These are phyloP conservation scores for Gynandropsis gynandra DNA, from an alignment of 345 rosid species.

Conservation along the genomic window DNA sequence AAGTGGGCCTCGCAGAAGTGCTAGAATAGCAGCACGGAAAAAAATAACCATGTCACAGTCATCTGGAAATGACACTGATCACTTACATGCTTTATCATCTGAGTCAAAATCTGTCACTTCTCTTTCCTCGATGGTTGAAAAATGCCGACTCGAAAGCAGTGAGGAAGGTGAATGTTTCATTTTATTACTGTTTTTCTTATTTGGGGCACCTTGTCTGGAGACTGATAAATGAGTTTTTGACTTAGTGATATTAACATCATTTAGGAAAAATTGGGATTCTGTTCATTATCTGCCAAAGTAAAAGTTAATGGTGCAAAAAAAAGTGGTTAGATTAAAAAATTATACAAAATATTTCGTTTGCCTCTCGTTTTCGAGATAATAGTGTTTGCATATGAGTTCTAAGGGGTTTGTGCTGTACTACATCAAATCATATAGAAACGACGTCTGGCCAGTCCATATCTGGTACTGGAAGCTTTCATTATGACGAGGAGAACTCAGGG, in stretches of 20 bases:
- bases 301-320: too few species aligned
- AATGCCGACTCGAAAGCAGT: conserved; percentile 59
- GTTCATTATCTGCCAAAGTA: too few species aligned
- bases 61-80: conserved; percentile 42
- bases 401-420: conserved; percentile 8
- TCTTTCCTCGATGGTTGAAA: conserved; percentile 53
- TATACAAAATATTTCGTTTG: background rate
- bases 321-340: background rate
- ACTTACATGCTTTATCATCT: conserved; percentile 23
- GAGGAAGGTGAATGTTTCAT: conserved; percentile 54
- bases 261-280: too few species aligned
- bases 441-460: conserved; percentile 23
- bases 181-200: conserved; percentile 6
- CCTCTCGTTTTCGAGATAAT: background rate
- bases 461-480: conserved; percentile 26
- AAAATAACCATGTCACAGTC: conserved; percentile 34
- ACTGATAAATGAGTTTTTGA: too few species aligned
- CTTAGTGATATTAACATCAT: too few species aligned
- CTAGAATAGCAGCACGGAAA: conserved; percentile 60
- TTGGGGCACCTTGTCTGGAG: too few species aligned
- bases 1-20: conserved; percentile 69
- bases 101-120: conserved; percentile 41
- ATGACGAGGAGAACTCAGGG: conserved; percentile 19
- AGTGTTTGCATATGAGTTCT: conserved; percentile 14
- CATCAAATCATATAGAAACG: conserved; percentile 20